Percentiles rank a stretch among this genome's conserved stretches.
Conservation (phyloP, 2,329 filamentous ascomycete species). For the Raffaelea albimanens region DNA sequence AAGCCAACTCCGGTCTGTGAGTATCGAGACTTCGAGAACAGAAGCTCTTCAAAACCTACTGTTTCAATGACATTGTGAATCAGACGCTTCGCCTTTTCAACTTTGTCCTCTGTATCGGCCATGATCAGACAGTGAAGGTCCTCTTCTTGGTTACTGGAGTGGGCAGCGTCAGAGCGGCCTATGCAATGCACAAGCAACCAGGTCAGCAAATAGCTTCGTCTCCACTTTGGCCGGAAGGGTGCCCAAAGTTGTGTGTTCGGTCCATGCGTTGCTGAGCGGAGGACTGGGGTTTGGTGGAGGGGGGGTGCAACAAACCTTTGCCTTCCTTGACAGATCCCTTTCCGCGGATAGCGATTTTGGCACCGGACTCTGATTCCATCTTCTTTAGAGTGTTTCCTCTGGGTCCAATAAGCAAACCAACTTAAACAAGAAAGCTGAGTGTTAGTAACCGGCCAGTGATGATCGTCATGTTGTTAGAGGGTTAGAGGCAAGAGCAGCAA, state of each 20-base stretch:
- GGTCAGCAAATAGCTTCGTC: neutral
- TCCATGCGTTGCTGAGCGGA: neutral
- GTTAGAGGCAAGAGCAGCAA: slow-evolving; percentile 1
- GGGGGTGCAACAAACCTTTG: slow-evolving; percentile 48
- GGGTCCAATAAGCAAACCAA: slow-evolving; percentile 99
- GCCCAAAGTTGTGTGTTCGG: neutral
- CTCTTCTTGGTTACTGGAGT: slow-evolving; percentile 99
- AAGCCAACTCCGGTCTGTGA: neutral
- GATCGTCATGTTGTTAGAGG: no score
- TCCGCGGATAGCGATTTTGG: slow-evolving; percentile 98
- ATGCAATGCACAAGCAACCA: neutral
- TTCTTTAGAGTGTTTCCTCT: slow-evolving; percentile 99
- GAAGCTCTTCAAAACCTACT: slow-evolving; percentile 45
- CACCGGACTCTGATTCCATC: slow-evolving; percentile 94
- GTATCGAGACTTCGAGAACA: neutral
- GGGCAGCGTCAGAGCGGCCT: slow-evolving; percentile 89
- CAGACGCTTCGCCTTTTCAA: slow-evolving; percentile 96
- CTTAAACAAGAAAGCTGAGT: slow-evolving; percentile 82
- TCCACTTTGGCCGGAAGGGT: no score
- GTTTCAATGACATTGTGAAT: slow-evolving; percentile 99
- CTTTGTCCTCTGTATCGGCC: slow-evolving; percentile 98
- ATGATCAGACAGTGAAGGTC: slow-evolving; percentile 98
- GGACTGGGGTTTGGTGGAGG: neutral
- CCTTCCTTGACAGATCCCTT: slow-evolving; percentile 99
- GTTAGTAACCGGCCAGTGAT: slow-evolving; percentile 60